Conservation (phyloP, 257 asterid species). For the Solanum tacnaense region DNA sequence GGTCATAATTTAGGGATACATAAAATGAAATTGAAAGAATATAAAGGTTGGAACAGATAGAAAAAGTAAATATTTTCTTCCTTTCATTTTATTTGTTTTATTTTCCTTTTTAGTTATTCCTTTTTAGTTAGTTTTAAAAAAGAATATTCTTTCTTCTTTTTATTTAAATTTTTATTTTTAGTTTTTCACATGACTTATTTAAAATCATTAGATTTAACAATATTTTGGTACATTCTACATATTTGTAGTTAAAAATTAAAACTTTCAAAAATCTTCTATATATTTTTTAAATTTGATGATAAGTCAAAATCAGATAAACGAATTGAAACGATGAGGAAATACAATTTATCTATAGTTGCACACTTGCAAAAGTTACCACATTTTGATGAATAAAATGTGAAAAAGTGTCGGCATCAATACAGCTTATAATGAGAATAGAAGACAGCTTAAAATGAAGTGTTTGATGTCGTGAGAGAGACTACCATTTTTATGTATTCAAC, state of each 20-base stretch:
- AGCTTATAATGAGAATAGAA: constrained; percentile 13
- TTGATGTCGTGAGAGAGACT: not conserved
- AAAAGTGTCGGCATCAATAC: constrained; percentile 32
- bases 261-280: not conserved
- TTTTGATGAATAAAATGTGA: not conserved
- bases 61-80: not conserved
- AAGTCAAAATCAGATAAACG: too few species aligned
- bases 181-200: not conserved
- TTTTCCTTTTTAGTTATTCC: not conserved
- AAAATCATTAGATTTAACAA: not conserved
- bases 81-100: not conserved
- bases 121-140: not conserved
- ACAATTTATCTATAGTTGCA: not conserved
- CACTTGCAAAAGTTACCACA: not conserved
- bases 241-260: too few species aligned
- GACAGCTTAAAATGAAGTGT: constrained; percentile 24
- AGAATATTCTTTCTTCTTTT: not conserved
- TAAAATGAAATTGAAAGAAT: not conserved
- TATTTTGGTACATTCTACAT: too few species aligned
- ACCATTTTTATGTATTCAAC: not conserved
- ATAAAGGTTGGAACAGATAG: not conserved
- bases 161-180: not conserved
- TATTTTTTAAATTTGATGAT: too few species aligned
- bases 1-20: too few species aligned
- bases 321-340: not conserved